Conservation (phyloP, 805 yeast species). For the Ogataea saltuana region DNA sequence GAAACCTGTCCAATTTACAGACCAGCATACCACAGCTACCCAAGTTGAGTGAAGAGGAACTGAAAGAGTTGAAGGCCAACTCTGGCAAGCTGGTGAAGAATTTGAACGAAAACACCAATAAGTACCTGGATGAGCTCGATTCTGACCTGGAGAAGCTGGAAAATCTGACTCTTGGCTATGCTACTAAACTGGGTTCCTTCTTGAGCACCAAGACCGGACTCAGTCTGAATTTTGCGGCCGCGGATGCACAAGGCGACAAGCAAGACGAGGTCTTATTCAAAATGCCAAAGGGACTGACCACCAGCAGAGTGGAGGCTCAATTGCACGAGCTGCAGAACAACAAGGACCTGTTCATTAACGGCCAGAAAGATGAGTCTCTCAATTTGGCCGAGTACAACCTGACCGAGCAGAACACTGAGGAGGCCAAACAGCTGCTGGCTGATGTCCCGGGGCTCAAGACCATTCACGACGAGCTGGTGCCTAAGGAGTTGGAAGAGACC, state of each 20-base stretch:
- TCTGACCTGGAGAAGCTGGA: slow-evolving; percentile 73
- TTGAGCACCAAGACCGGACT: slow-evolving; percentile 34
- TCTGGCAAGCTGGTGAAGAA: slow-evolving; percentile 29
- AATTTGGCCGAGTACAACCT: slow-evolving; percentile 37
- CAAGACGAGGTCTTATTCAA: slow-evolving; percentile 45
- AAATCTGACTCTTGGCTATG: slow-evolving; percentile 61
- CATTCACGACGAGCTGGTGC: slow-evolving; percentile 66
- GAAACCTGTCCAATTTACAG: slow-evolving; percentile 18
- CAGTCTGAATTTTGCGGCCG: slow-evolving; percentile 15
- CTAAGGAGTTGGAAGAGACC: slow-evolving; percentile 53
- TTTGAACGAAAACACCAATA: slow-evolving; percentile 51
- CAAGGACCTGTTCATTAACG: slow-evolving; percentile 42
- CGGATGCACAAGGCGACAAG: slow-evolving; percentile 29
- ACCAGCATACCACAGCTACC: slow-evolving; percentile 14
- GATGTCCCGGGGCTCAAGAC: slow-evolving; percentile 51
- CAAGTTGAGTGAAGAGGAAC: slow-evolving; percentile 26
- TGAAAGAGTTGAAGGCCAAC: slow-evolving; percentile 27
- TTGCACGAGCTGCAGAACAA: slow-evolving; percentile 54
- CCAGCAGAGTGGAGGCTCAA: slow-evolving; percentile 65
- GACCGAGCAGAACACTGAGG: slow-evolving; percentile 50
- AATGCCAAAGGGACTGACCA: slow-evolving; percentile 43
- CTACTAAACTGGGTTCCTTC: slow-evolving; percentile 57
- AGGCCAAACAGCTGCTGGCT: slow-evolving; percentile 42
- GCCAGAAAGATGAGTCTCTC: slow-evolving; percentile 38
- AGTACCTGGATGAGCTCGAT: slow-evolving; percentile 70